Base-by-base conservation (phyloP, 306 rosid species). In the Pterocarpus santalinus region DNA sequence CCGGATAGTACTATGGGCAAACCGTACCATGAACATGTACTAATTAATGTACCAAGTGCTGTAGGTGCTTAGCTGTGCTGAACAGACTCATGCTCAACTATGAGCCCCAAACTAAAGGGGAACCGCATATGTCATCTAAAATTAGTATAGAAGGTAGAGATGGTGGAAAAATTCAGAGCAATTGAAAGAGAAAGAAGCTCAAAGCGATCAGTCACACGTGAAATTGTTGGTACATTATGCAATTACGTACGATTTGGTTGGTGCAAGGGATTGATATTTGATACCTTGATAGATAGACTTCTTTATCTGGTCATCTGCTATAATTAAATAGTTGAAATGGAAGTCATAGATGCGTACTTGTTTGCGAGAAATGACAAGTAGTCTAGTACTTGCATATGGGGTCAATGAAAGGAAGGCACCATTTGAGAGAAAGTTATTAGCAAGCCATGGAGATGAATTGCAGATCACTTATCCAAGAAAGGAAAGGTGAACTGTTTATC, bases 21-120 rank as follows among this genome's bases (percentile, higher is more conserved):
- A 72, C 87, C 88, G 90, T 85, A 87, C 89, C 69, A 72, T 76
- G 34, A 65, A 43, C 65, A 35, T 73, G 83, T 83, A 83, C 83
- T 38, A 46, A 22, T 32, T 35, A 46, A 22, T 32, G 80, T 85
- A 80, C 92, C 86, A 44, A 74, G 72, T 61, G 22, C 81, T 67
- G 13, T 73, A 22, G 51, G 38, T 84, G 89, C 77, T 78, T 13
- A 78, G 86, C 77, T 83, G 80, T 84, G 84, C 47, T 67, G 77
- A 81, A 46, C 71, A 34, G 72, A 65, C 28, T 65, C 63, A 13
- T 51, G 55, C 82, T 74, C 22, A 13, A 6, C 72, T 63, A 82
- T 28, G 9, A 36, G 71, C 81, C 78, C 68, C 43, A 60, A 32
- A 2, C 52, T 43, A 35, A n/a, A 66, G 13, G 10, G 38, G 9